A percentile compares a stretch with the other conserved stretches of the same genome.
phyloP scores from a whole-genome alignment of 2,329 filamentous ascomycete species.

The Arthroderma sp. region DNA sequence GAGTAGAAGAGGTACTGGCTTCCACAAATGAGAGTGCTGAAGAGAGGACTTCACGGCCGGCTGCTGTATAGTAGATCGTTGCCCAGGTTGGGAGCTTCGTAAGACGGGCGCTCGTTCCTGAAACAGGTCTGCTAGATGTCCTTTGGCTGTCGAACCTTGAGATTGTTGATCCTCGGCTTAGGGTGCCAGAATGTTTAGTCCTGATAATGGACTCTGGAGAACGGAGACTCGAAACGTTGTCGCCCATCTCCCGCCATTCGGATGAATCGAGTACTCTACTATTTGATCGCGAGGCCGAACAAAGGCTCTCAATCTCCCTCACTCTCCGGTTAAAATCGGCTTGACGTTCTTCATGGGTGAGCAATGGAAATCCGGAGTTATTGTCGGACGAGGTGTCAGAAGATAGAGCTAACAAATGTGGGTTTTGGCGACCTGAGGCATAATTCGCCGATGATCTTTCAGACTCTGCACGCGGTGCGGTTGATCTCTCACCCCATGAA shows the following conservation, averaged over 20 bases:
- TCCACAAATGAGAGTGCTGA: constrained; percentile 30
- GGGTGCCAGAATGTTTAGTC: constrained; percentile 17
- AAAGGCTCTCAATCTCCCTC: no score
- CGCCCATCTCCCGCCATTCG: no score
- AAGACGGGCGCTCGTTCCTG: constrained; percentile 32
- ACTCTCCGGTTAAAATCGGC: no score
- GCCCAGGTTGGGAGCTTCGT: constrained; percentile 35
- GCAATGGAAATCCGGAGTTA: no score
- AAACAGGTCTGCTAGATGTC: constrained; percentile 25
- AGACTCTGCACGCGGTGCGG: constrained; percentile 4
- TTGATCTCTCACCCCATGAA: constrained; percentile 27
- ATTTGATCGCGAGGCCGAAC: no score
- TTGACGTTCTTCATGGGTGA: no score
- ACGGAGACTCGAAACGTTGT: no score
- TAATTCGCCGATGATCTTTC: no score
- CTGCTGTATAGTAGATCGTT: constrained; percentile 58
- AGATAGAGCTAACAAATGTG: constrained; percentile 32
- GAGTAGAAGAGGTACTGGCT: constrained; percentile 22
- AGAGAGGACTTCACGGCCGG: constrained; percentile 39
- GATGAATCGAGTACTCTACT: no score
- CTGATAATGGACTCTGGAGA: no score
- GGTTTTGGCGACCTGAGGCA: constrained; percentile 25
- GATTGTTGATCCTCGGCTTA: constrained; percentile 32
- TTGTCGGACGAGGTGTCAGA: constrained; percentile 30
- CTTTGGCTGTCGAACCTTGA: constrained; percentile 25